Base-by-base conservation (phyloP, 2,329 filamentous ascomycete species). In the Talaromyces sp. region DNA sequence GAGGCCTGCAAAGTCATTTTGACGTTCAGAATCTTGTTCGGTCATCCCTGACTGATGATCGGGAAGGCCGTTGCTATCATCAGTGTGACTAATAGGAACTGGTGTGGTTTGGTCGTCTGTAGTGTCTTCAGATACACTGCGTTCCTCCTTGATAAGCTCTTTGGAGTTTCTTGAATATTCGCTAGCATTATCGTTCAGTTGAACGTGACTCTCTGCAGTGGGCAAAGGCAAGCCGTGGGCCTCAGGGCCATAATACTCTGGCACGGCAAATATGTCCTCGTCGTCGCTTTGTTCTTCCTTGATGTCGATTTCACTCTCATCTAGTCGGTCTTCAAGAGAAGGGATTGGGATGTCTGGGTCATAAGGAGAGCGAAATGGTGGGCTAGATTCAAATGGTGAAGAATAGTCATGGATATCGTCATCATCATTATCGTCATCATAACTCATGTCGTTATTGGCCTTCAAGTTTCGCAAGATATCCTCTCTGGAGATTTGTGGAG, bases 301-400 rank as follows among this genome's bases (percentile, higher is more conserved):
- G 55, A 89, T 82, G 58, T 89, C 82, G 62, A 86, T 87, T 28
- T 80, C 82, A 36, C 66, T 64, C 82, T 83, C 80, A 44, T 82
- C 77, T 28, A 80, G 76, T 52, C 80, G 84, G 66, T 87, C 87
- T 75, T 97, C 93, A 15, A 92, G 88, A 39, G 91, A 96, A 22
- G 91, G 93, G 67, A 97, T 91, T 0, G 93, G 91, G 47, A 95
- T 85, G 73, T 98, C 93, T 7, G 93, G 93, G 72, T 98, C 92
- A 63, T 92, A 82, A 33, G 85, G 78, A 55, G 85, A 79, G 62
- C 77, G 82, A n/a, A 79, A 83, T 63, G 85, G 81, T 13, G 85
- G 83, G 66, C 75, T 86, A 2, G 84, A 86, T 2, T 82, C 79
- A 30, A 62, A 39, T n/a, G 80, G 77, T 1, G 85, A 84, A 2